Conservation (phyloP, 2,329 filamentous ascomycete species). For the Aspergillus pseudonomiae region DNA sequence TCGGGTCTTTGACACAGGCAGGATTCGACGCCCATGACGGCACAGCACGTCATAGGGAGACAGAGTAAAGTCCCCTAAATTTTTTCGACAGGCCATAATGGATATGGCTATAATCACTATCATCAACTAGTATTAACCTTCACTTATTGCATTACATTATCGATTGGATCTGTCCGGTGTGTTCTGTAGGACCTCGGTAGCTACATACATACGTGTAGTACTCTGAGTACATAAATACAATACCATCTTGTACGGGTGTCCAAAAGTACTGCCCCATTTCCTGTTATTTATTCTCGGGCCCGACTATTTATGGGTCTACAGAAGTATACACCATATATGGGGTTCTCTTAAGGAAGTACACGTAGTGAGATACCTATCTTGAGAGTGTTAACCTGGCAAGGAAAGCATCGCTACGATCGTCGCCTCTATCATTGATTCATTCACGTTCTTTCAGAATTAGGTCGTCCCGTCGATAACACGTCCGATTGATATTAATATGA, state of each 20-base stretch:
- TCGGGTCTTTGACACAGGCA: background rate
- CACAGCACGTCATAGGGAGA: background rate
- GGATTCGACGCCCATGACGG: slow-evolving; percentile 4
- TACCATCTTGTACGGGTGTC: background rate
- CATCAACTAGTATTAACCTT: background rate
- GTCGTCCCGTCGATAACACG: background rate
- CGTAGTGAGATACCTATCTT: background rate
- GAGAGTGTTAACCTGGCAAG: no score
- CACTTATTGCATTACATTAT: background rate
- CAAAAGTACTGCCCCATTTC: background rate
- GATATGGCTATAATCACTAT: background rate
- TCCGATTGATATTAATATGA: background rate
- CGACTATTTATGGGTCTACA: background rate
- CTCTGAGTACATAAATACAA: no score
- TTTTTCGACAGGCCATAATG: background rate
- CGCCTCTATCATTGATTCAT: background rate
- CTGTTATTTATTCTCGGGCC: background rate
- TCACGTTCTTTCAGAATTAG: background rate
- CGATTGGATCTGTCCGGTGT: background rate
- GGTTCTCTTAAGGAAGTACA: background rate
- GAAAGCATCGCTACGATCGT: background rate
- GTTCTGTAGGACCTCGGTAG: no score
- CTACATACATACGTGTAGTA: no score
- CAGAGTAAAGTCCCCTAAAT: background rate
- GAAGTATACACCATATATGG: background rate